Evolutionary conservation across 768 basidiomycete genomes (phyloP).

Genomic region (Serendipita sp.): DNA sequence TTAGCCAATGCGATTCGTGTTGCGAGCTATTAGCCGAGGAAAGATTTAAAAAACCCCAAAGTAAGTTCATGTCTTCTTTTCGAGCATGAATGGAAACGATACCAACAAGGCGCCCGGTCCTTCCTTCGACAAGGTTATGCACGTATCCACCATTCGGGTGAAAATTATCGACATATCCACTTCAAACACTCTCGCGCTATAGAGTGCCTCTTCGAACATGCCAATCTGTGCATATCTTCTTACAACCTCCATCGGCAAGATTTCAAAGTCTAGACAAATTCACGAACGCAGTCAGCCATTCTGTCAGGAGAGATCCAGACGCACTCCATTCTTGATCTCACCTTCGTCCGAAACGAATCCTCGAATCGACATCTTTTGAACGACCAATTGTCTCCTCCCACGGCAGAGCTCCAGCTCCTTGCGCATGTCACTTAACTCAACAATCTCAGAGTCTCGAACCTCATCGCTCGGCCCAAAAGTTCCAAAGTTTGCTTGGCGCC

Average conservation of each 20-base stretch:
- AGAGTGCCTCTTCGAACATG: conserved; percentile 63
- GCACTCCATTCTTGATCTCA: neutral
- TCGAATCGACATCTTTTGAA: neutral
- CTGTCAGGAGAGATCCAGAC: too few relatives aligned
- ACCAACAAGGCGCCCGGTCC: conserved; percentile 8
- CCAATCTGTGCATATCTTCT: conserved; percentile 62
- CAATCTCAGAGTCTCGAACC: conserved; percentile 55
- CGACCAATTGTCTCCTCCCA: neutral
- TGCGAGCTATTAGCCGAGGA: conserved; percentile 9
- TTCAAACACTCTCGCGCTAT: conserved; percentile 52
- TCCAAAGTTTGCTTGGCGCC: neutral
- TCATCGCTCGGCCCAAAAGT: conserved; percentile 33
- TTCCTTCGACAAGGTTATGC: conserved; percentile 19
- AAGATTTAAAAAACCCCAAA: neutral
- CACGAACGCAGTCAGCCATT: neutral
- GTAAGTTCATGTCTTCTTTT: too few relatives aligned
- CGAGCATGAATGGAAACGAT: neutral
- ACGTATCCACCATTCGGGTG: conserved; percentile 17
- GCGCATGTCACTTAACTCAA: conserved; percentile 64
- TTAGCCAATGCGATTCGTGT: conserved; percentile 38
- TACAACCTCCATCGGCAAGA: conserved; percentile 38
- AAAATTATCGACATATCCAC: conserved; percentile 85
- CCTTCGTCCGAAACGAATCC: neutral
- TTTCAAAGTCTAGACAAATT: conserved; percentile 10
- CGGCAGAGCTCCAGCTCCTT: conserved; percentile 29